phyloP scores from a whole-genome alignment of 768 basidiomycete species.

The Lactarius evosmus region DNA sequence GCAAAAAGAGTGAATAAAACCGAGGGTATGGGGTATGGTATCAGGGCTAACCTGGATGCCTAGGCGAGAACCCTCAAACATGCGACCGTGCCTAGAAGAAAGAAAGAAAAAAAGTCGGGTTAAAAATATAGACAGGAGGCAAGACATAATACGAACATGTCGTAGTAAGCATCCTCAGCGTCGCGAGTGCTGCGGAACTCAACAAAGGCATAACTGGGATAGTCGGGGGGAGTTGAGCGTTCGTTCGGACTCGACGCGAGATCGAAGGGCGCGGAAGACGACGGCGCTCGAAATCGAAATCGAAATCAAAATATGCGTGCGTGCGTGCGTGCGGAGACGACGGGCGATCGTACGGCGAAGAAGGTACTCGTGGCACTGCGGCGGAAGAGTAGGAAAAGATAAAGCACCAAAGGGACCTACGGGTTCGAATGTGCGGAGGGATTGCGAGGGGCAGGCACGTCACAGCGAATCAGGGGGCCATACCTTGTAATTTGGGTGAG shows the following conservation, averaged over 20 bases:
- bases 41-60: constrained; percentile 60
- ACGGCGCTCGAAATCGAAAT: constrained; percentile 30
- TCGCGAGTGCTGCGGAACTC: constrained; percentile 77
- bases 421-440: constrained; percentile 70
- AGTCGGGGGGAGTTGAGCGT: constrained; percentile 56
- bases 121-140: background rate
- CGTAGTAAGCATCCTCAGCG: constrained; percentile 80
- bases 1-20: background rate
- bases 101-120: constrained; percentile 1
- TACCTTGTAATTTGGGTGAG: constrained; percentile 45
- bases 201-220: constrained; percentile 80
- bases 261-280: constrained; percentile 30
- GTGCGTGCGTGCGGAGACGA: constrained; percentile 23
- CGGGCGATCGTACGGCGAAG: constrained; percentile 28
- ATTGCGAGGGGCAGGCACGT: constrained; percentile 84
- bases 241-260: constrained; percentile 35
- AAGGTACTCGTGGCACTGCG: constrained; percentile 26
- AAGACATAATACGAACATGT: constrained; percentile 50
- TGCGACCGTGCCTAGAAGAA: constrained; percentile 61
- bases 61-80: constrained; percentile 70
- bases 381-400: constrained; percentile 30
- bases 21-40: background rate
- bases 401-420: constrained; percentile 53
- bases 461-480: constrained; percentile 82
- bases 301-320: constrained; percentile 25